Evolutionary conservation across 164 flowering plant genomes (phyloP), one percentile per base, ranked within the genome.

Genomic region (Santalum album): DNA sequence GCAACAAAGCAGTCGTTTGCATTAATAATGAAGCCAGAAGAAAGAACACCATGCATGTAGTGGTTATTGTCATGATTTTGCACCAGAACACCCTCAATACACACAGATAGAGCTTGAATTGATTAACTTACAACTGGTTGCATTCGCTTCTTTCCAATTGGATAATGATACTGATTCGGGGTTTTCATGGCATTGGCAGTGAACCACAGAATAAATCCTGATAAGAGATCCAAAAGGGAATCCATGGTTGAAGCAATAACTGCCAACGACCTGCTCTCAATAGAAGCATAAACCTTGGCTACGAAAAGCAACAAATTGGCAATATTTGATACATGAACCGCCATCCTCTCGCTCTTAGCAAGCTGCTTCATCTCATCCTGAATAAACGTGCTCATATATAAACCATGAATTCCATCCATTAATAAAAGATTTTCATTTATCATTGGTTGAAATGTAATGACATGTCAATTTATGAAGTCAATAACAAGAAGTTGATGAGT

Each of bases 151-250:
- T 88, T 88, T 38, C 96, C 96, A 34, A 88, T 78, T 0, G 94
- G 94, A 55, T 81, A 86, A 26, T 71, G 74, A 56, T 75, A 86
- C 11, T 71, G 81, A 55, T 83, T 88, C 7, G 90, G 94, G 18
- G 66, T 75, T 60, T 53, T 75, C 96, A 88, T 88, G 54, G 90
- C 81, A 71, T 83, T 6, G 36, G 88, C 56, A 55, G 96, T 83
- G 65, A 86, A 88, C 96, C 96, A 88, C 35, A 88, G 56, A 25
- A 88, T 88, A 51, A 88, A 80, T 7, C 96, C 96, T 3, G 96
- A 88, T 27, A 88, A 64, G 29, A 88, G 83, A 71, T 85, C 96
- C 67, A 88, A 64, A 21, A 88, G 66, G 4, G 94, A 88, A 34
- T 85, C 96, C 65, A 88, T 51, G 5, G 96, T 88, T 12, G 96